Evolutionary conservation across 2,329 filamentous ascomycete species (phyloP).

Genomic region (Aspergillus costaricaensis): DNA sequence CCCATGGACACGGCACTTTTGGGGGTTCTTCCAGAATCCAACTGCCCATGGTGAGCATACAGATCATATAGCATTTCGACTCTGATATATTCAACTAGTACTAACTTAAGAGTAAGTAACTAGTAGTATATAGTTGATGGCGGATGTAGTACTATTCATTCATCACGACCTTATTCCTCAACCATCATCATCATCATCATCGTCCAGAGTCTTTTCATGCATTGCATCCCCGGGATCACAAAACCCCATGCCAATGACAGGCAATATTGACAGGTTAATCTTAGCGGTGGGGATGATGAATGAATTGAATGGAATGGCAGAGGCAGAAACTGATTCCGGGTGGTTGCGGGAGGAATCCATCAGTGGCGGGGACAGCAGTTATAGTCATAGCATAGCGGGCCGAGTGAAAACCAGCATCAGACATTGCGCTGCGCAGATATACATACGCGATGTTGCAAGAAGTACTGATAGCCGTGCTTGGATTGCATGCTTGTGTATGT

Average conservation of each 20-base stretch:
- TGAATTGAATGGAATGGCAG: no score
- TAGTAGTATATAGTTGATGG: no score
- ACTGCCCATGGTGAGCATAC: no score
- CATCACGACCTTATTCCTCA: background rate
- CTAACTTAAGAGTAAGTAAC: no score
- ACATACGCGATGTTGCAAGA: background rate
- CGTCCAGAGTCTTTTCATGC: slow-evolving; percentile 22
- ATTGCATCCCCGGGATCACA: slow-evolving; percentile 28
- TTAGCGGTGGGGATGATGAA: background rate
- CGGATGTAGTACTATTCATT: no score
- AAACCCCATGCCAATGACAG: slow-evolving; percentile 31
- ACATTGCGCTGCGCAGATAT: background rate
- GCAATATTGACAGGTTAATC: slow-evolving; percentile 13
- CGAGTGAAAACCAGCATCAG: background rate
- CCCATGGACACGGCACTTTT: no score
- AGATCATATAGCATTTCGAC: no score
- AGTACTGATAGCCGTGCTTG: background rate
- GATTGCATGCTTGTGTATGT: background rate
- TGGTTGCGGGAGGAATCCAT: background rate
- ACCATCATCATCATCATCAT: slow-evolving; percentile 26
- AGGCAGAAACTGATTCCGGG: background rate
- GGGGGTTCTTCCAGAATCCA: no score
- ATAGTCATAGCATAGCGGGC: background rate
- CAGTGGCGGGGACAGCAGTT: background rate
- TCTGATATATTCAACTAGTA: no score